Evolutionary conservation across 2,329 filamentous ascomycete species (phyloP).

Genomic region (Aspergillus puulaauensis): DNA sequence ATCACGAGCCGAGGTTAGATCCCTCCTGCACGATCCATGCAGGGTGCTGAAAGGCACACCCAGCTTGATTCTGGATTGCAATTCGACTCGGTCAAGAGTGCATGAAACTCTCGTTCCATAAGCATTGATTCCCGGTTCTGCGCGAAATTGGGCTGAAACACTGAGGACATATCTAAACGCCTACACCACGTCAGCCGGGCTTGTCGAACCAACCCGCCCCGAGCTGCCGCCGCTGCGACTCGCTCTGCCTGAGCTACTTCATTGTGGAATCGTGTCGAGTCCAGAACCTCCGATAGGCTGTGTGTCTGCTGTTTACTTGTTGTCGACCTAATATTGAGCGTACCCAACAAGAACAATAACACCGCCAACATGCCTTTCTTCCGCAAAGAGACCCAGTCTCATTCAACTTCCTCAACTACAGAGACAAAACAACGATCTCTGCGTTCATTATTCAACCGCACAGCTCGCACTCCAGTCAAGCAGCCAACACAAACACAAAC

Average conservation of each 20-base stretch:
- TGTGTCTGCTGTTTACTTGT: neutral
- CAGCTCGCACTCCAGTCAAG: neutral
- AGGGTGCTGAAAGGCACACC: neutral
- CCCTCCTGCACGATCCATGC: neutral
- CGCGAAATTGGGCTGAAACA: neutral
- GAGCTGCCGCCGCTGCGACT: neutral
- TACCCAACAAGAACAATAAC: neutral
- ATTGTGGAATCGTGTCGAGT: too few species aligned
- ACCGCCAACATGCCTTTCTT: neutral
- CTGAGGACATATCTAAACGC: neutral
- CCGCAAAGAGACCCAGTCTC: neutral
- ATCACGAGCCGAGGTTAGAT: neutral
- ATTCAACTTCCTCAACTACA: neutral
- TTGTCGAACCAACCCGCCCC: neutral
- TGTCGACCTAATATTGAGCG: neutral
- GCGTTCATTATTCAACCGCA: neutral
- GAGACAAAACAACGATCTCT: neutral
- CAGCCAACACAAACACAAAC: too few species aligned
- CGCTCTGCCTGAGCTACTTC: neutral
- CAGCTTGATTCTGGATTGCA: neutral
- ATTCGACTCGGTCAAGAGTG: neutral
- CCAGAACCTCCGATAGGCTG: neutral
- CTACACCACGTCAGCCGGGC: neutral
- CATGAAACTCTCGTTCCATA: neutral
- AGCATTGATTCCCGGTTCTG: neutral